Evolutionary conservation across 2,329 filamentous ascomycete genomes (phyloP).

Genomic region (Arthrobotrys megalospora): DNA sequence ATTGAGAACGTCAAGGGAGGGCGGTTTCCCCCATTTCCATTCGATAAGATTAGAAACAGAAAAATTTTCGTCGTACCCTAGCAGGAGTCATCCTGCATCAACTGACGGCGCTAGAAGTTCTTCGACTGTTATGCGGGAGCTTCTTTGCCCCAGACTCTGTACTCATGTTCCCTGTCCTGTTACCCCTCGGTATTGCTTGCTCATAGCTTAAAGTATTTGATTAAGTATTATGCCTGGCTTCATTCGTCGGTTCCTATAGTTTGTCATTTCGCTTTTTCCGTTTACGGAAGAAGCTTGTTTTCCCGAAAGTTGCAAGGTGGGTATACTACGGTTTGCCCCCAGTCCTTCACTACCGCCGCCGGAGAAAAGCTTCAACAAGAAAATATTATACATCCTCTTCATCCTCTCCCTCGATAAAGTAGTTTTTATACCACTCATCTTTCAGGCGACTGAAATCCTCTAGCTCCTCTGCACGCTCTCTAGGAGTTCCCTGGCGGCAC

Average conservation of each 20-base stretch:
- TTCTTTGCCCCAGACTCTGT: slow-evolving; percentile 28
- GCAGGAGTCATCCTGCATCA: slow-evolving; percentile 49
- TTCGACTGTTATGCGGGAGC: slow-evolving; percentile 6
- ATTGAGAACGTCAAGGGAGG: slow-evolving; percentile 14
- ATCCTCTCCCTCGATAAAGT: not conserved
- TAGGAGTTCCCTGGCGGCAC: slow-evolving; percentile 7
- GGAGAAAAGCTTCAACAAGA: too few species aligned
- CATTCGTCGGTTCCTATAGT: too few species aligned
- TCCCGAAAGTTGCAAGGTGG: too few species aligned
- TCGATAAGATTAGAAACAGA: slow-evolving; percentile 56
- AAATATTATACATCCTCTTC: not conserved
- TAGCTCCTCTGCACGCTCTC: not conserved
- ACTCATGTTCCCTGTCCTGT: not conserved
- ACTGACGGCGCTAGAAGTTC: slow-evolving; percentile 2
- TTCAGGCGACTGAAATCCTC: not conserved
- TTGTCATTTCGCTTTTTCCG: too few species aligned
- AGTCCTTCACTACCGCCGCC: too few species aligned
- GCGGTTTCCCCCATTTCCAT: slow-evolving; percentile 16
- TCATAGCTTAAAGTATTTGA: too few species aligned
- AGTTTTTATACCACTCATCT: not conserved
- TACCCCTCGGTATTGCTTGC: not conserved
- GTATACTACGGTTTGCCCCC: too few species aligned
- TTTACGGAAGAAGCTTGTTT: too few species aligned
- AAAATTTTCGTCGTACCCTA: slow-evolving; percentile 54
- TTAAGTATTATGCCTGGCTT: too few species aligned